Evolutionary conservation across 306 rosid species (phyloP).

Genomic region (Carpinus viminea): DNA sequence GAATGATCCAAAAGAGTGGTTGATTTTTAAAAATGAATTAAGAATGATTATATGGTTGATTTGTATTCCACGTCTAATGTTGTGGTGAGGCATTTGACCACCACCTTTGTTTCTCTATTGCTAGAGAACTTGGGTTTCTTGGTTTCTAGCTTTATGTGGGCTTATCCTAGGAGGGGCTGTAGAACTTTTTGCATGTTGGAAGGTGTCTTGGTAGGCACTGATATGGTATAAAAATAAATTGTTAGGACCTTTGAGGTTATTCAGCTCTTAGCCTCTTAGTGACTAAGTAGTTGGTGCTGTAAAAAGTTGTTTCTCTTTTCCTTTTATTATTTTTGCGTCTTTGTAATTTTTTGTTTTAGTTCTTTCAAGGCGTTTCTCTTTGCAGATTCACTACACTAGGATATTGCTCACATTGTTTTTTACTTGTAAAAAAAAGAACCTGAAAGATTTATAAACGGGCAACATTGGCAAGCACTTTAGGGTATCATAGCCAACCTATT

Average conservation of each 20-base stretch:
- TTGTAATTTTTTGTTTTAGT: neutral
- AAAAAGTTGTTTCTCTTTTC: neutral
- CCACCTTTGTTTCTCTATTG: neutral
- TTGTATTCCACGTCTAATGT: constrained; percentile 4
- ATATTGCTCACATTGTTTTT: neutral
- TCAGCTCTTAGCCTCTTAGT: neutral
- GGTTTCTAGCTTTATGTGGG: neutral
- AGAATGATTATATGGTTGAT: neutral
- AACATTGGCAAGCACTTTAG: neutral
- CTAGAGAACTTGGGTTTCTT: neutral
- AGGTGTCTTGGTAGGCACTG: neutral
- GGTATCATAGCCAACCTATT: neutral
- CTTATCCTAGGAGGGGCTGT: neutral
- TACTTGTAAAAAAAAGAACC: neutral
- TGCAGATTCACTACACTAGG: neutral
- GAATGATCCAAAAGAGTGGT: neutral
- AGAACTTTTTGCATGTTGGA: neutral
- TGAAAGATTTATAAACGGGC: neutral
- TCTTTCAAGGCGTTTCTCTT: neutral
- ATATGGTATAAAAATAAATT: neutral
- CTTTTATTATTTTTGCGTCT: neutral
- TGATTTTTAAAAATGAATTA: too few species aligned
- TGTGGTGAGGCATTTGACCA: neutral
- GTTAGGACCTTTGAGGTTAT: neutral
- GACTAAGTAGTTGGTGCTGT: neutral